Percentiles rank a stretch among this genome's conserved stretches.
Evolutionary conservation across 2,329 filamentous ascomycete species (phyloP).

Genomic region (Tolypocladium endophyticum): DNA sequence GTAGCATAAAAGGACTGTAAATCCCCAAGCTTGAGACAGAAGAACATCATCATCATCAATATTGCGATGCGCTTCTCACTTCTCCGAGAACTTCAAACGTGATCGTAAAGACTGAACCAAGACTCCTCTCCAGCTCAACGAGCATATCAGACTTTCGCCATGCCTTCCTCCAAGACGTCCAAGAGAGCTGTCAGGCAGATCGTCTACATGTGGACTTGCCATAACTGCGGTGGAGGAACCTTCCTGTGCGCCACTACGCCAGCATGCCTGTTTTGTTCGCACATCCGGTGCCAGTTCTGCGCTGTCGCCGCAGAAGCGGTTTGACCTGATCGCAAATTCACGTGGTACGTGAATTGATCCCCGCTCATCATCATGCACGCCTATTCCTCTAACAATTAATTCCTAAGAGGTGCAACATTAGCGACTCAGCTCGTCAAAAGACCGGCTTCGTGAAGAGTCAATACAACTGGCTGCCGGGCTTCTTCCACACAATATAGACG

Average conservation of each 20-base stretch:
- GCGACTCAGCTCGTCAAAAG: neutral
- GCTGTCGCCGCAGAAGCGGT: neutral
- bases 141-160: neutral
- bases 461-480: neutral
- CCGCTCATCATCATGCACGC: too few species aligned
- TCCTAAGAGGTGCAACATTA: neutral
- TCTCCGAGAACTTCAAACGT: neutral
- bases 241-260: constrained; percentile 4
- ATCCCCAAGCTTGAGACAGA: too few species aligned
- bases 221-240: constrained; percentile 3
- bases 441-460: neutral
- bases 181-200: neutral
- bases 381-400: neutral
- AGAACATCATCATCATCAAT: neutral
- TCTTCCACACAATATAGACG: neutral
- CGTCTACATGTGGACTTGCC: constrained; percentile 5
- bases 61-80: neutral
- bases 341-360: neutral
- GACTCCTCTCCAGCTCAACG: neutral
- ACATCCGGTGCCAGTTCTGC: neutral
- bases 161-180: neutral
- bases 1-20: neutral
- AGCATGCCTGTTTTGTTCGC: constrained; percentile 2
- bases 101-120: neutral
- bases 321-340: neutral